Conservation (phyloP, 306 rosid species). For the Trichosanthes cucumerina region DNA sequence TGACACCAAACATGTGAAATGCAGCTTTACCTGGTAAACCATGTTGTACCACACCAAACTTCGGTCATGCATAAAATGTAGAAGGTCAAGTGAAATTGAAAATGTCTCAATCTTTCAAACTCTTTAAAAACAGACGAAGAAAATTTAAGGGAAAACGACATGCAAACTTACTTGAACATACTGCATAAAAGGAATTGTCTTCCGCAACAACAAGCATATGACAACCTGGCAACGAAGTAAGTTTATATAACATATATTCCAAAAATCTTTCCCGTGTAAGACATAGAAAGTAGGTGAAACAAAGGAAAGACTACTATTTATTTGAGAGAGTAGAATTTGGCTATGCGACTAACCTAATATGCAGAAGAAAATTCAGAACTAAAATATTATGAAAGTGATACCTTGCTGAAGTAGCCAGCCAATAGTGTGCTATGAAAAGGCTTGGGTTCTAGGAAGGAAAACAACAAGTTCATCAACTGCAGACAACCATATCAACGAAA, state of each 20-base stretch:
- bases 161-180: constrained; percentile 72
- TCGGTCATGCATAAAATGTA: background rate
- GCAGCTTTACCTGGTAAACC: background rate
- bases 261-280: background rate
- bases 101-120: background rate
- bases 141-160: background rate
- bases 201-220: constrained; percentile 84
- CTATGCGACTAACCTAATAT: background rate
- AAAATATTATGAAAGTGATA: constrained; percentile 10
- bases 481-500: constrained; percentile 19
- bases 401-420: constrained; percentile 99
- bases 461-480: constrained; percentile 86
- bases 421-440: constrained; percentile 64
- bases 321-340: background rate
- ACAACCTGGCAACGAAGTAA: constrained; percentile 65
- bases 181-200: constrained; percentile 83
- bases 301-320: background rate
- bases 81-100: background rate
- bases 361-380: background rate
- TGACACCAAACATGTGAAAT: background rate
- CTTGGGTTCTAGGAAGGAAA: constrained; percentile 86
- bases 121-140: background rate
- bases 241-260: background rate
- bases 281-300: background rate
- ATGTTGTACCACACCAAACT: background rate